These are phyloP conservation scores for Tolypocladium paradoxum DNA, from an alignment of 2,329 filamentous ascomycete genomes.

Conservation along the genomic window DNA sequence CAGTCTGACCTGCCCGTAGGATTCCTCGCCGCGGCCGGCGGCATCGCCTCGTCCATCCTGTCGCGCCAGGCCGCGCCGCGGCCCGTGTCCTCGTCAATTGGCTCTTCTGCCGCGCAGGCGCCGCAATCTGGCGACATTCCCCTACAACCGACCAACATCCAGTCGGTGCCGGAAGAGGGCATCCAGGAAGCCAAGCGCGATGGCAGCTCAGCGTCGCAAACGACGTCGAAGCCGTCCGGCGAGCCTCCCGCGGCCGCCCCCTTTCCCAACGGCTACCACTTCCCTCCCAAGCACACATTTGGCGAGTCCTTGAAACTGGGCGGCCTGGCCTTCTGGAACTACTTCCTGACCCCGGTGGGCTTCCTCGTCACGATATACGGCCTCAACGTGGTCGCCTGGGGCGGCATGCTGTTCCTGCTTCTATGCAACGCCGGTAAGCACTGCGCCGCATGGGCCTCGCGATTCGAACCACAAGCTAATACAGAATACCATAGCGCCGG, in stretches of 20 bases:
- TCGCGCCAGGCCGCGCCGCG: slow-evolving; percentile 11
- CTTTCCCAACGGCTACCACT: slow-evolving; percentile 56
- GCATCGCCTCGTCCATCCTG: slow-evolving; percentile 30
- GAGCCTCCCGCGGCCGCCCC: slow-evolving; percentile 23
- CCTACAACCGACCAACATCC: not conserved
- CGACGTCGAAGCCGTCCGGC: slow-evolving; percentile 7
- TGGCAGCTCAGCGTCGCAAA: slow-evolving; percentile 8
- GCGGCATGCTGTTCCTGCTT: slow-evolving; percentile 80
- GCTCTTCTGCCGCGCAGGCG: slow-evolving; percentile 6
- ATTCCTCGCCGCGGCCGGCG: slow-evolving; percentile 36
- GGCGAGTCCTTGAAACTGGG: slow-evolving; percentile 47
- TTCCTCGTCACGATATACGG: slow-evolving; percentile 71
- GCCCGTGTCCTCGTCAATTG: slow-evolving; percentile 8
- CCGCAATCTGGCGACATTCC: not conserved
- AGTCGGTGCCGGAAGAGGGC: slow-evolving; percentile 1
- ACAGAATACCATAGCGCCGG: slow-evolving; percentile 31
- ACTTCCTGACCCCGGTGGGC: slow-evolving; percentile 63
- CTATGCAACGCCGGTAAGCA: slow-evolving; percentile 53
- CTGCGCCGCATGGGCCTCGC: not conserved
- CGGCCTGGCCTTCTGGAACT: slow-evolving; percentile 55
- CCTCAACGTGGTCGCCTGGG: slow-evolving; percentile 78
- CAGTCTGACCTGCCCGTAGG: slow-evolving; percentile 35
- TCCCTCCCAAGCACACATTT: slow-evolving; percentile 50
- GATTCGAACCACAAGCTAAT: not conserved
- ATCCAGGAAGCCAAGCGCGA: slow-evolving; percentile 1